Evolutionary conservation across 345 rosid genomes (phyloP), one percentile per base, ranked within the genome.

Genomic region (Gossypium mustelinum): DNA sequence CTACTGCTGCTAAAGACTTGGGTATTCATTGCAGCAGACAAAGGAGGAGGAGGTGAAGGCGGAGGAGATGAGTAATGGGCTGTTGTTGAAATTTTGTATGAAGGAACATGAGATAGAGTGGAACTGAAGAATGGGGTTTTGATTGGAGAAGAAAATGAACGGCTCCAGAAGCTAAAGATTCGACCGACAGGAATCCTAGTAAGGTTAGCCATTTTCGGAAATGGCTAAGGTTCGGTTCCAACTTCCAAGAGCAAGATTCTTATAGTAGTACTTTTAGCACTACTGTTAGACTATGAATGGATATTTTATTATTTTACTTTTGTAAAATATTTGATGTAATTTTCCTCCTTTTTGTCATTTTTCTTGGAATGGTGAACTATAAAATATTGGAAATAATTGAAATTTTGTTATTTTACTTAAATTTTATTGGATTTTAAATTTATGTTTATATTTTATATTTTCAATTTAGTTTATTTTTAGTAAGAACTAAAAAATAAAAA

Each of bases 181-280:
- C 76, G 83, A 5, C 70, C 73, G 18, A 82, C 44, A n/a, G 82
- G 58, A 71, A 77, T 14, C 72, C 83, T 78, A 25, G 61, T 62
- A 20, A 75, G 68, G 1, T 73, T 73, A 18, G 86, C 82, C 84
- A 81, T 85, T 73, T 51, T 47, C 22, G 61, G 25, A 55, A 56
- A 13, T 39, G 62, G 50, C 50, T 54, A 18, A 20, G 34, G 61
- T 27, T 51, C 14, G 29, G 47, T 10, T n/a, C 45, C 20, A 70
- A 4, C 27, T 10, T n/a, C 45, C 20, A 70, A 4, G 3, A 3
- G 73, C 10, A 29, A 3, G 73, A 25, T 69, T 48, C 17, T 20
- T 34, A 34, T 34, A 34, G 7, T 34, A 34, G 41, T 34, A 5
- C 41, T 34, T 34, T 34, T 34, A 34, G 39, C 39, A 34, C 39